phyloP scores from a whole-genome alignment of 768 basidiomycete genomes.

The Cystofilobasidium macerans region DNA sequence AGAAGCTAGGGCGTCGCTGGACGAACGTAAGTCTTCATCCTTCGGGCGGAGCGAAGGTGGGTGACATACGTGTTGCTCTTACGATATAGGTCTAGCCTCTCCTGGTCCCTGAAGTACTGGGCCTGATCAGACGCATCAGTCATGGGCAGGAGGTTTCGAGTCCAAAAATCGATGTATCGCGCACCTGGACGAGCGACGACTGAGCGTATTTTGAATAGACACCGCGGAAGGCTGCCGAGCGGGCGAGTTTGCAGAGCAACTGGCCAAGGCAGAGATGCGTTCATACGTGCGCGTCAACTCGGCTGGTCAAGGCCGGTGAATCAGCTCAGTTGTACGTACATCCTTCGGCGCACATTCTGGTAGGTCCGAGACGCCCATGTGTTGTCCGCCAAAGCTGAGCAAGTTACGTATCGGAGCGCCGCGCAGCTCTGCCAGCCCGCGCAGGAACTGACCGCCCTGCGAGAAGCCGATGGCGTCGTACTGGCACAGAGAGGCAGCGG shows the following conservation, averaged over 20 bases:
- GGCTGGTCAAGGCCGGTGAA: not conserved
- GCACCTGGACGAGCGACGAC: conserved; percentile 59
- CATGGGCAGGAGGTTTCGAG: too few relatives aligned
- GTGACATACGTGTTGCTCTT: conserved; percentile 37
- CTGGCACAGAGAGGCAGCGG: conserved; percentile 31
- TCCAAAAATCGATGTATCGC: too few relatives aligned
- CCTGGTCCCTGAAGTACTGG: conserved; percentile 73
- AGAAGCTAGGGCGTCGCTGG: conserved; percentile 44
- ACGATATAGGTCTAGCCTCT: conserved; percentile 51
- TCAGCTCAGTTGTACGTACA: conserved; percentile 3
- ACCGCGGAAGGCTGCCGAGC: conserved; percentile 50
- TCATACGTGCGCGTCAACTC: not conserved
- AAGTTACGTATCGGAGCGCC: conserved; percentile 65
- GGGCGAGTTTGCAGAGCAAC: conserved; percentile 57
- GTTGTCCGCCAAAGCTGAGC: conserved; percentile 45
- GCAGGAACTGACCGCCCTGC: conserved; percentile 78
- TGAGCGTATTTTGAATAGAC: conserved; percentile 71
- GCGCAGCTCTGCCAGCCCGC: conserved; percentile 68
- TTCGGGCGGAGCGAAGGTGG: not conserved
- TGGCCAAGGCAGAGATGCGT: not conserved
- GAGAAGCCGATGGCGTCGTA: conserved; percentile 85
- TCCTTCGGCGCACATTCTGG: conserved; percentile 56
- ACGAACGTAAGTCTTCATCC: not conserved
- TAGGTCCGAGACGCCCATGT: conserved; percentile 46
- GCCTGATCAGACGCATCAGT: too few relatives aligned